These are phyloP conservation scores for Yueomyces sinensis DNA, from an alignment of 805 yeast genomes.

Conservation along the genomic window DNA sequence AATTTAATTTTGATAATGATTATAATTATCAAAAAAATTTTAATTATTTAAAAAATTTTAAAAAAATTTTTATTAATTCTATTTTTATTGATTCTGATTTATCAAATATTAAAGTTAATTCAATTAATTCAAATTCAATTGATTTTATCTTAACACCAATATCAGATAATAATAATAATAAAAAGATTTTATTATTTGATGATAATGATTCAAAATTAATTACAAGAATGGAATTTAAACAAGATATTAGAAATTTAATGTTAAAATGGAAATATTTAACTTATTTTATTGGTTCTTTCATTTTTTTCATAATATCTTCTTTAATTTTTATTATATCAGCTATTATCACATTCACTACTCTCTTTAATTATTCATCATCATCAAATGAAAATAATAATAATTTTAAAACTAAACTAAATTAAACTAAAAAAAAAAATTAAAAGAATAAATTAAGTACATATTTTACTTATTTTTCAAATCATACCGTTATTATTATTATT, in stretches of 20 bases:
- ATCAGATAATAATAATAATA: not conserved
- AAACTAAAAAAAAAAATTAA: no score
- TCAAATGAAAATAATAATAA: no score
- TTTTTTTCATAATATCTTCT: constrained; percentile 9
- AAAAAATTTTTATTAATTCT: constrained; percentile 14
- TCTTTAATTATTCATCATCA: no score
- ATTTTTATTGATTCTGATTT: constrained; percentile 10
- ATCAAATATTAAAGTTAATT: constrained; percentile 2
- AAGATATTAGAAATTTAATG: constrained; percentile 21
- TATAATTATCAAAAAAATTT: not conserved
- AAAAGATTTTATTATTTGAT: constrained; percentile 6
- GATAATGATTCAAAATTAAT: constrained; percentile 12
- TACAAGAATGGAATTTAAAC: constrained; percentile 15
- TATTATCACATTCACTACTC: constrained; percentile 8
- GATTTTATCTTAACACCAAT: no score
- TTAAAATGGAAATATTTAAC: constrained; percentile 12
- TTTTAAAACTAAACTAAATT: no score
- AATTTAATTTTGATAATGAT: constrained; percentile 1
- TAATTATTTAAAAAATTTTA: no score
- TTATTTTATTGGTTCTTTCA: constrained; percentile 11
- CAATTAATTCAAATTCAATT: constrained; percentile 1
- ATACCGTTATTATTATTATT: no score
- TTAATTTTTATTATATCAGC: constrained; percentile 10
- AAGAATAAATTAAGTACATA: no score
- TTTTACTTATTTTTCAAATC: no score